Conservation (phyloP, 495 filamentous ascomycete species). For the Platismatia glauca region DNA sequence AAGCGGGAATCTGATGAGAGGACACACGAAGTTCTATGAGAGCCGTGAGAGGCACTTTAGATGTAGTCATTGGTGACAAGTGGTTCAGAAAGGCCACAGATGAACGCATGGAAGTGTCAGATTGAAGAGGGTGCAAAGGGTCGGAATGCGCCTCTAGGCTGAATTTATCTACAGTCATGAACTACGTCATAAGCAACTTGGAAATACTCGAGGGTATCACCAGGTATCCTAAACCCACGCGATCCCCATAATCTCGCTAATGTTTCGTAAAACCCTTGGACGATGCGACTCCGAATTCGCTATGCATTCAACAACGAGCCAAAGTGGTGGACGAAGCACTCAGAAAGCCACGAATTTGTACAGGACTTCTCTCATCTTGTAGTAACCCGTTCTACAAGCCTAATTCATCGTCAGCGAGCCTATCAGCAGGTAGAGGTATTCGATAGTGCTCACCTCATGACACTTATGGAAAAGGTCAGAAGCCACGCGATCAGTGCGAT, state of each 20-base stretch:
- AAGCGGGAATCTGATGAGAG: slow-evolving; percentile 49
- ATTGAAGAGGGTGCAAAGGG: background rate
- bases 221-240: background rate
- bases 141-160: background rate
- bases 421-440: background rate
- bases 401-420: slow-evolving; percentile 21
- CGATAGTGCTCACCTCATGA: slow-evolving; percentile 54
- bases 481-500: slow-evolving; percentile 84
- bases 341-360: background rate
- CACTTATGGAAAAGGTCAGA: slow-evolving; percentile 78
- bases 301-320: background rate
- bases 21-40: slow-evolving; percentile 44
- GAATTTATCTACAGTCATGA: background rate
- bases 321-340: background rate
- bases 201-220: background rate
- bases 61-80: slow-evolving; percentile 9
- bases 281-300: slow-evolving; percentile 2
- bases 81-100: background rate
- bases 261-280: background rate
- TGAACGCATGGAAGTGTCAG: background rate
- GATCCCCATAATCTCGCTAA: background rate
- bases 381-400: slow-evolving; percentile 61
- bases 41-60: slow-evolving; percentile 30
- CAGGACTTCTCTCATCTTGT: slow-evolving; percentile 7
- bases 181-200: slow-evolving; percentile 8